Evolutionary conservation across 2,329 filamentous ascomycete species (phyloP), one percentile per base, ranked within the genome.

Genomic region (Pleurostoma richardsiae): DNA sequence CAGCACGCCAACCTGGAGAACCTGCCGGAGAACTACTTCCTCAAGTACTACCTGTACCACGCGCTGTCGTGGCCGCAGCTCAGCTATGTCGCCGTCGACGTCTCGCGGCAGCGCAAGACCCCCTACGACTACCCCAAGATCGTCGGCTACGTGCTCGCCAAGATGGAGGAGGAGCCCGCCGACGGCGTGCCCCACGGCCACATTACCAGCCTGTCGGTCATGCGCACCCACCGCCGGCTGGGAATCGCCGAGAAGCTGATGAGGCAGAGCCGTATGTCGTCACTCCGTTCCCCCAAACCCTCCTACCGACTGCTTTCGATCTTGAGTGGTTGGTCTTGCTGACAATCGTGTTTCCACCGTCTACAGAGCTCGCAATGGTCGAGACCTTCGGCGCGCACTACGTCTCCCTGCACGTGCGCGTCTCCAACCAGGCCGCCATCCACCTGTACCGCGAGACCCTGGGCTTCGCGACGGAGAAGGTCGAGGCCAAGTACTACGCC

Each of bases 31-130:
- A 99, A 99, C 78, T 99, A 99, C 81, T 97, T 97, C 69, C 88
- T 96, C 72, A 99, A 99, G 80, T 99, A 99, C 79, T 99, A 99
- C 76, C 84, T 99, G 62, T 99, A 99, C 80, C 94, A 99, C 71
- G 91, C 92, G 11, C 83, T 97, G 56, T 95, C 90, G 59, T 99
- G 94, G 94, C 94, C 94, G 41, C 92, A 97, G 72, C 83, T 99
- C 55, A 92, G 86, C 70, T 97, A 91, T 70, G 92, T 99, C 48
- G 94, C 94, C 57, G 90, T 99, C 59, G 92, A 97, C 68, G 85
- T 91, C 48, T 88, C 86, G 26, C 82, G 90, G 33, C 88, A 90
- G 31, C 80, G 80, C 57, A 85, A 85, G 64, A 82, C 85, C 1
- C 84, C 85, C 41, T 88, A 92, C 68, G 88, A 95, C 67, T 94